Base-by-base conservation (phyloP, 1,284 basidiomycete genomes). In the Ceratobasidium sp. region DNA sequence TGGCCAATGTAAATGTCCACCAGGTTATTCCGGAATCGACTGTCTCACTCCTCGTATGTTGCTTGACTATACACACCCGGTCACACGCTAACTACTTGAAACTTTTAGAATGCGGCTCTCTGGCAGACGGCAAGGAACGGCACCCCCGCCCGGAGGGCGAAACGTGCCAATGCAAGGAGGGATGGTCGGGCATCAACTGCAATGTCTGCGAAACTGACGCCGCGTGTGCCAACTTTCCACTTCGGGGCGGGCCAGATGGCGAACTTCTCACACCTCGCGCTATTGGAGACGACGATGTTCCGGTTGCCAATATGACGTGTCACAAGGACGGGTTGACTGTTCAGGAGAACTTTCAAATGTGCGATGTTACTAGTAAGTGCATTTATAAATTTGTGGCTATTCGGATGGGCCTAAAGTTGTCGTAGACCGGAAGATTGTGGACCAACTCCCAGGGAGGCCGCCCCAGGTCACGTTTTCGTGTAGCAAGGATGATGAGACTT, bases 381-480 rank as follows among this genome's bases (percentile, higher is more conserved):
- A 29, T 48, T 9, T 57, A 5, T 4, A 24, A 60, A 19, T 44
- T 45, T 24, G 29, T 51, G 51, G 1, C 19, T 11, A 24, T 31
- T 17, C 33, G 45, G 15, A 44, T 53, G 14, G n/a, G 29, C 48
- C 73, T 17, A 73, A 44, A 51, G 9, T 45, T 15, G 27, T 44
- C n/a, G 29, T 64, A 94, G 93, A 96, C 83, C 91, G 91, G 69
- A 95, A 95, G 84, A 97, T 97, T 79, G 85, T 95, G 76, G 94
- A 95, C 80, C 93, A 94, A 86, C 91, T 97, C 59, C 94, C 95
- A 0, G 92, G 89, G 74, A 89, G 96, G 29, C 92, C 92, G 33
- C 96, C 97, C 0, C 96, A 98, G 82, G 96, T 98, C 5, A 98
- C 97, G 0, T 99, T 99, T 83, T 92, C 92, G 77, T 98, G 96